Evolutionary conservation across 1,139 yeast genomes (phyloP), one percentile per base, ranked within the genome.

Genomic region (Pichia cactophila): DNA sequence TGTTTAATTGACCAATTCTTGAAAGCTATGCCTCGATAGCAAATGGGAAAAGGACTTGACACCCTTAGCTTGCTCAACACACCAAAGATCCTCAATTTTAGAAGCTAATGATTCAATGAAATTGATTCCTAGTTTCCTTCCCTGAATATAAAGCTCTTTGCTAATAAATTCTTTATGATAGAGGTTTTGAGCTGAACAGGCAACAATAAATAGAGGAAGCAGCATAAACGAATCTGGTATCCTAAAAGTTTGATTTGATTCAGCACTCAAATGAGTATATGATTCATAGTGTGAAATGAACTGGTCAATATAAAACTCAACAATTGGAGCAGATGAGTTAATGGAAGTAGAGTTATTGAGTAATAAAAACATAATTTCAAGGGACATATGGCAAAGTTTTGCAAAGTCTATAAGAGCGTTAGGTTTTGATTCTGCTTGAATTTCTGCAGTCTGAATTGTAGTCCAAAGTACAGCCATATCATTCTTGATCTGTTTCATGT

Each of bases 161-260:
- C 64, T 52, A 3, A 68, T 51, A 35, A 55, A 54, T 23, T 57
- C 61, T 28, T 64, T 54, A 43, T 67, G 65, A 3, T 38, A 40
- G 33, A 56, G 42, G 6, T 57, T 54, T 10, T 53, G 54, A 1
- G 69, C 52, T 6, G 67, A 61, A 41, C 65, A 60, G 2, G 71
- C 71, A 1, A 63, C 57, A 14, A 68, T 54, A 42, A 67, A 63
- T 17, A 69, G 51, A 12, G 70, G 61, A 28, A 59, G 37, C 5
- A 60, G 43, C n/a, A 54, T 46, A 31, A 51, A 49, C 17, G 49
- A 56, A 26, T 47, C 47, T 7, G 54, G 51, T 11, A 53, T 37
- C 7, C 49, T 39, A 4, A 53, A 50, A 11, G 28, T 26, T 14
- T 8, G 20, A 26, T 17, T 28, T 11, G 33, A 14, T 14, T n/a